These are phyloP conservation scores for Solanum acaule DNA, from an alignment of 257 asterid species.

Conservation along the genomic window DNA sequence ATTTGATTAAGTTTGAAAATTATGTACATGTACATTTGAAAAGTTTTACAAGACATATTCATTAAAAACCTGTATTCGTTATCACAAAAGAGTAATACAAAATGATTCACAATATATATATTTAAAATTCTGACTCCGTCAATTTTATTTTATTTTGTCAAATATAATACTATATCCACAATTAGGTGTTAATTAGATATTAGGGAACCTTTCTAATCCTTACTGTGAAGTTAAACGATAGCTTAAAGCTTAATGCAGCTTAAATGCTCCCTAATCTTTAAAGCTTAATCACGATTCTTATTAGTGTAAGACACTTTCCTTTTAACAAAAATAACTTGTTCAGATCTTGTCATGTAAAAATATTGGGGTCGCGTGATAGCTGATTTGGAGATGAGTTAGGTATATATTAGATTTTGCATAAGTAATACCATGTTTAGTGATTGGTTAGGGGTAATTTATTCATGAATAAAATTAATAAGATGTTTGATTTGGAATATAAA, in stretches of 20 bases:
- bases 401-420: not conserved
- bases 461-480: not conserved
- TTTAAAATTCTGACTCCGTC: not conserved
- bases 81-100: not conserved
- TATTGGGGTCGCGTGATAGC: not conserved
- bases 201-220: not conserved
- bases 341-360: not conserved
- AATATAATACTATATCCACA: not conserved
- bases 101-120: not conserved
- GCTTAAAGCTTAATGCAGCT: not conserved
- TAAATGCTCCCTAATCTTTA: not conserved
- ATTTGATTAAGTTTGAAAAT: not conserved
- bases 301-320: not conserved
- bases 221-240: not conserved
- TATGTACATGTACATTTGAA: not conserved
- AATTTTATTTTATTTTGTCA: not conserved
- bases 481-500: not conserved
- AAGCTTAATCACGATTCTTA: not conserved
- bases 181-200: not conserved
- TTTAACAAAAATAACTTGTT: not conserved
- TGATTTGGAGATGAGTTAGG: accelerated
- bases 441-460: not conserved
- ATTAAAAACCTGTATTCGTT: not conserved
- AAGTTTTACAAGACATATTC: not conserved
- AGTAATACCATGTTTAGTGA: not conserved